Base-by-base conservation (phyloP, 441 rosid genomes). In the Gossypium davidsonii region DNA sequence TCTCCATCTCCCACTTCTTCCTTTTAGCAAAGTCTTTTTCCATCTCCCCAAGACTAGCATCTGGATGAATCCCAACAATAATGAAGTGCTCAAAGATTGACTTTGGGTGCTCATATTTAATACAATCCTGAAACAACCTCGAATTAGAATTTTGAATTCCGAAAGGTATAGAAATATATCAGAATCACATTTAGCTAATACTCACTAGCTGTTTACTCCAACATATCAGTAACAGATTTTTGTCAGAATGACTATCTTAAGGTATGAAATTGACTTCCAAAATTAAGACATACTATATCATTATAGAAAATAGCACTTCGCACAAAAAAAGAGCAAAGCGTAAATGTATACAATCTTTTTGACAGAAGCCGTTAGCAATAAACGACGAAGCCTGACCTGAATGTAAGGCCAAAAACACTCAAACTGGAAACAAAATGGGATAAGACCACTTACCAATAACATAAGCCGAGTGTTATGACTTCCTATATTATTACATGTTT, bases 11-110 rank as follows among this genome's bases (percentile, higher is more conserved):
- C 97, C 97, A 90, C 75, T 86, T 90, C 81, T 88, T 88, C 83
- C 89, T 87, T 83, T 80, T 88, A 66, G 87, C 86, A 79, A 90
- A 91, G 77, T 93, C 96, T 74, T 91, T 93, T 85, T 95, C 98
- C 78, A 90, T 93, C 14, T 87, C 79, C 69, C 83, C 90, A 58
- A 95, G 86, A 86, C 90, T 83, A 48, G 97, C 80, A 77, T 88
- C 89, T 23, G 97, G 97, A 75, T 86, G 91, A 83, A 93, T 94
- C 78, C 99, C 99, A 72, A 80, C 90, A 57, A 95, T 80, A 79
- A 93, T 80, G 72, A 95, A 90, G 83, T 93, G 96, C 83, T 95
- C 99, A 78, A 91, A 95, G 18, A 95, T 84, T 51, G 94, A 80
- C 23, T 85, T 85, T n/a, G 99, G 94, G 76, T 89, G 93, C 92